Base-by-base conservation (phyloP, 495 filamentous ascomycete genomes). In the Lasiosphaeria hispida region DNA sequence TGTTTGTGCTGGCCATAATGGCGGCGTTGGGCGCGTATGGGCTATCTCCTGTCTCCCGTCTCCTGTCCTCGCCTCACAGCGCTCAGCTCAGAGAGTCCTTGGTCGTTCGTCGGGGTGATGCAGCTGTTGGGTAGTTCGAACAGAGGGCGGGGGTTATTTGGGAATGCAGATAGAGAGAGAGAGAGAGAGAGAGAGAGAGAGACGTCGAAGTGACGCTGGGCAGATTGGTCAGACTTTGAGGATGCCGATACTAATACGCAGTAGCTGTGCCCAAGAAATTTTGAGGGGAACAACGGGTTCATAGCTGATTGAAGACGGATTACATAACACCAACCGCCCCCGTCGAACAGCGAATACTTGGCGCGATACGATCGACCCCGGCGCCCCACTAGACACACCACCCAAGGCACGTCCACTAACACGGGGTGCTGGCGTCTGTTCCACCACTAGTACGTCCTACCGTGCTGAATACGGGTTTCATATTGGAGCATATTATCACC, bases 221-320 rank as follows among this genome's bases (percentile, higher is more conserved):
- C 11, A n/a, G 15, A 49, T 41, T 45, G 42, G 38, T 42, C 4
- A 33, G 48, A 37, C 43, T 39, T 18, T 30, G n/a, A 48, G 53
- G 42, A 48, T 39, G 53, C 13, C 15, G 42, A 36, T 34, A n/a
- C n/a, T 39, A 39, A 57, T 43, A 56, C 47, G 36, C 33, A 55
- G 17, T 34, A 48, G 34, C 44, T 36, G 36, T 50, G 43, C 44
- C 36, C 39, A 17, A 49, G 61, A 67, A 67, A 62, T 70, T 69
- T 70, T 54, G 68, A 66, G 61, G 66, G 63, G 63, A 69, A 61
- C 43, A 39, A 59, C 56, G 50, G 65, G 56, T 51, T 62, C 61
- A 64, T 64, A 67, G 64, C 53, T 55, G 59, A 60, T 41, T 52
- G 56, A 59, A 43, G 50, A 50, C 51, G n/a, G 60, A 58, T 63